Evolutionary conservation across 495 filamentous ascomycete genomes (phyloP).

Genomic region (Jackrogersella multiformis): DNA sequence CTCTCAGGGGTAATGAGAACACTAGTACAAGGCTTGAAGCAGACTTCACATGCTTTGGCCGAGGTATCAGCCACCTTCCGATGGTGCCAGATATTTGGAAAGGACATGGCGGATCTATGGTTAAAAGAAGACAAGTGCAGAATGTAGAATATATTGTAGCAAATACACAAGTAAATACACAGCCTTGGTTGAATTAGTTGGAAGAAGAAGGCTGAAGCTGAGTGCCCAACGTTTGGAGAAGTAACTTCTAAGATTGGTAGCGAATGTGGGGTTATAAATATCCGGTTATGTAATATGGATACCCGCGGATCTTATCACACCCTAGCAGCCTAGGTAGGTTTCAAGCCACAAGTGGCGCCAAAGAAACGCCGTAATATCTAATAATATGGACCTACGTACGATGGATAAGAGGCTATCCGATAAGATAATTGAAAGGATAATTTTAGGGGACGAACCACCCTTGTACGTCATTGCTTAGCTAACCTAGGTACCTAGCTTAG

Average conservation of each 20-base stretch:
- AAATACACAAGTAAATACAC: neutral
- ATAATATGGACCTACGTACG: no score
- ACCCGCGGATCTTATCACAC: neutral
- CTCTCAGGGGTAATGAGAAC: conserved; percentile 91
- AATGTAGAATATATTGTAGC: no score
- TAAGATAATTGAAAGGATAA: neutral
- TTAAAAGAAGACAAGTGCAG: neutral
- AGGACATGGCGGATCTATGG: conserved; percentile 52
- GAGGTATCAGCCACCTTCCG: conserved; percentile 87
- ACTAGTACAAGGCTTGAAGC: conserved; percentile 85
- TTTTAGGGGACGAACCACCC: conserved; percentile 9
- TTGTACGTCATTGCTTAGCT: conserved; percentile 36
- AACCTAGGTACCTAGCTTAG: conserved; percentile 10
- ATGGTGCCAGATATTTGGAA: conserved; percentile 85
- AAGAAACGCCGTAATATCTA: neutral
- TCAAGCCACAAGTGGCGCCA: conserved; percentile 12
- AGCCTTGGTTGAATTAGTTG: neutral
- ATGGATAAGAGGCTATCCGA: no score
- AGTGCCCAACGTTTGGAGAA: conserved; percentile 8
- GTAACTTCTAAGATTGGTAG: neutral
- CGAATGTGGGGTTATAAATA: conserved; percentile 18
- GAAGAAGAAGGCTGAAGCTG: neutral
- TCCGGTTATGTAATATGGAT: no score
- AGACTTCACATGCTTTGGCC: conserved; percentile 86
- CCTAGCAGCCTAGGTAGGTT: no score